Base-by-base conservation (phyloP, 2,329 filamentous ascomycete species). In the Aspergillus sp. region DNA sequence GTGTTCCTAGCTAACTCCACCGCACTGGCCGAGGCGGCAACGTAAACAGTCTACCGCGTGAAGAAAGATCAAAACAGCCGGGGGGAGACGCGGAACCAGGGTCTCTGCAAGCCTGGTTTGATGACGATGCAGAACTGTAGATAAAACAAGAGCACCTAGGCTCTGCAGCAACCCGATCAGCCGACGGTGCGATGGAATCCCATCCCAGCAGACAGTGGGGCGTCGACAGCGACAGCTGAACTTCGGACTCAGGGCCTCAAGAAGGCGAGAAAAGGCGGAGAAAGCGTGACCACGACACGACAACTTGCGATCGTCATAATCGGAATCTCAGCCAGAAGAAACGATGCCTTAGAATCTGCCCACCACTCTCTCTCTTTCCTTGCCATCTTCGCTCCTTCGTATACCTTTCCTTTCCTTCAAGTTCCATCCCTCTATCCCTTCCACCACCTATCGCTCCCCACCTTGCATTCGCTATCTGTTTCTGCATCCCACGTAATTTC, bases 11-110 rank as follows among this genome's bases (percentile, higher is more conserved):
- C 27, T 30, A 11, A 30, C 58, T 64, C 62, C 62, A 63, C 60
- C 46, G 46, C 40, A 50, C 56, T 50, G 58, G 47, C 59, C 57
- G 57, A 58, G 48, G 41, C 51, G 30, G 52, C 44, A 50, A 61
- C 9, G 60, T 64, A 61, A 62, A 64, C 59, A 65, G 44, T 61
- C 48, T 63, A 59, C 63, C 59, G 34, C 44, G 61, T 61, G 54
- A 51, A 63, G 63, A 48, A 64, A 65, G 49, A 60, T 57, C 61
- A 56, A 63, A 65, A 65, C 59, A 65, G 34, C 30, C 15, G 24
- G 40, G 37, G 2, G 24, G 34, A n/a, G n/a, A n/a, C 20, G 11
- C 34, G 37, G 20, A 51, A 51, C 42, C 20, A 27, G n/a, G 33
- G 20, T 27, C n/a, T 30, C 27, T 45, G 27, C n/a, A 20, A 12